Percentiles rank a stretch among this genome's conserved stretches.
Conservation (phyloP, 2,329 filamentous ascomycete species). For the Tolypocladium tropicale region DNA sequence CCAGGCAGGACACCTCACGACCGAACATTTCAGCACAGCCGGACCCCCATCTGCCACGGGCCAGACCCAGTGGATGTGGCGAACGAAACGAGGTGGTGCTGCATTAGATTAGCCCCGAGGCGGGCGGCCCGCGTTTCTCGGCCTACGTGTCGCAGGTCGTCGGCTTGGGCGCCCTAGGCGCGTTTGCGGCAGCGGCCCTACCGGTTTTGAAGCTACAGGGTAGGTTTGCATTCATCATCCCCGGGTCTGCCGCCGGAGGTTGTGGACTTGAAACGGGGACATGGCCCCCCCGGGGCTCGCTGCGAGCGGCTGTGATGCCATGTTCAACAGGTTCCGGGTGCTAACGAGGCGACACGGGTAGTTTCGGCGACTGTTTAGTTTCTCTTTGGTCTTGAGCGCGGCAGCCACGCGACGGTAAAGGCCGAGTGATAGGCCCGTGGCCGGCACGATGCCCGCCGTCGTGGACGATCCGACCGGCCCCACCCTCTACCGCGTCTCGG, state of each 20-base stretch:
- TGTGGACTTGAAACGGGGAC: background rate
- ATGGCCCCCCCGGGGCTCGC: no score
- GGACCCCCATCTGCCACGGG: background rate
- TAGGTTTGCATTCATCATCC: background rate
- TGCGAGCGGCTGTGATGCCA: background rate
- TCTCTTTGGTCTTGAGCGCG: background rate
- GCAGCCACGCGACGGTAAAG: background rate
- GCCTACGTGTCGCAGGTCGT: background rate
- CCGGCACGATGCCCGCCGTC: constrained; percentile 59
- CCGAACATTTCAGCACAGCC: constrained; percentile 35
- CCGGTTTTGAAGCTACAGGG: background rate
- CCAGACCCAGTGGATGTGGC: background rate
- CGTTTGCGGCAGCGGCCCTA: background rate
- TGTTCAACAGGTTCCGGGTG: background rate
- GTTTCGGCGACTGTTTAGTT: background rate
- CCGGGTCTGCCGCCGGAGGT: background rate
- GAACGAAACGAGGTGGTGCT: background rate
- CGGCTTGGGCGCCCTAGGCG: background rate
- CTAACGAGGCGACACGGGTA: no score
- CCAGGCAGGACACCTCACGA: constrained; percentile 23
- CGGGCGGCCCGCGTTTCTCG: background rate
- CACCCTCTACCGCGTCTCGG: constrained; percentile 60
- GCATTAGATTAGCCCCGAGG: background rate
- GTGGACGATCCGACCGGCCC: constrained; percentile 66
- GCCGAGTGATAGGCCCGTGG: background rate